Conservation (phyloP, 306 rosid species). For the Prunus armeniaca region DNA sequence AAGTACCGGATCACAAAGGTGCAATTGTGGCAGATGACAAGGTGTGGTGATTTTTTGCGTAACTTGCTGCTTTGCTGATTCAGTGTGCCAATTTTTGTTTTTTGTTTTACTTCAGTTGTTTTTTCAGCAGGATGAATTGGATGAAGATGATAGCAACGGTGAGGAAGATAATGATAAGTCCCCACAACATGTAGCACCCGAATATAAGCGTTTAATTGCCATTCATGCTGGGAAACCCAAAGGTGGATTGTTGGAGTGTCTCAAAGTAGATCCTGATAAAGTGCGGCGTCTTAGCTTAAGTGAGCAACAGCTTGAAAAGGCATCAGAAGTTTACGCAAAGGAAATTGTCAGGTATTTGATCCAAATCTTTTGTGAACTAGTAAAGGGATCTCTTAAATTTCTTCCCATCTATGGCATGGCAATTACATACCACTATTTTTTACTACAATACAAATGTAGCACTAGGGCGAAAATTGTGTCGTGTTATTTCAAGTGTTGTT, state of each 20-base stretch:
- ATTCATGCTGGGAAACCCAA: slow-evolving; percentile 98
- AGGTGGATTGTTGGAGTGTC: slow-evolving; percentile 78
- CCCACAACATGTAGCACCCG: slow-evolving; percentile 58
- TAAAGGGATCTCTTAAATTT: background rate
- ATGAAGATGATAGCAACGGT: slow-evolving; percentile 39
- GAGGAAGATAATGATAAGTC: slow-evolving; percentile 52
- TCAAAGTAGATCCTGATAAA: slow-evolving; percentile 81
- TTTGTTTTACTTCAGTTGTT: slow-evolving; percentile 14
- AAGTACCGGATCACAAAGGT: slow-evolving; percentile 52
- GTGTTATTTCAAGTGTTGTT: background rate
- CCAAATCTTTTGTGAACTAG: background rate
- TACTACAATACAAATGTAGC: background rate
- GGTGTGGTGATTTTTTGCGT: slow-evolving; percentile 40
- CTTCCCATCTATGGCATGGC: background rate
- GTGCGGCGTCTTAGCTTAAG: slow-evolving; percentile 93
- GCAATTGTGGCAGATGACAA: slow-evolving; percentile 42
- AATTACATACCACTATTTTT: background rate
- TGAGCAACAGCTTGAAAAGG: slow-evolving; percentile 89
- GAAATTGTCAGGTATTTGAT: slow-evolving; percentile 72
- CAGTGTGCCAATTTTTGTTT: slow-evolving; percentile 11
- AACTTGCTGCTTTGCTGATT: slow-evolving; percentile 18
- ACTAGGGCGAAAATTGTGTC: background rate
- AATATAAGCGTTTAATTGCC: slow-evolving; percentile 75
- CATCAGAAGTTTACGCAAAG: slow-evolving; percentile 55
- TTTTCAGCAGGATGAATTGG: slow-evolving; percentile 42